Evolutionary conservation across 225 moss, liverwort and hornwort genomes (phyloP).

Genomic region (Pleurozium schreberi): DNA sequence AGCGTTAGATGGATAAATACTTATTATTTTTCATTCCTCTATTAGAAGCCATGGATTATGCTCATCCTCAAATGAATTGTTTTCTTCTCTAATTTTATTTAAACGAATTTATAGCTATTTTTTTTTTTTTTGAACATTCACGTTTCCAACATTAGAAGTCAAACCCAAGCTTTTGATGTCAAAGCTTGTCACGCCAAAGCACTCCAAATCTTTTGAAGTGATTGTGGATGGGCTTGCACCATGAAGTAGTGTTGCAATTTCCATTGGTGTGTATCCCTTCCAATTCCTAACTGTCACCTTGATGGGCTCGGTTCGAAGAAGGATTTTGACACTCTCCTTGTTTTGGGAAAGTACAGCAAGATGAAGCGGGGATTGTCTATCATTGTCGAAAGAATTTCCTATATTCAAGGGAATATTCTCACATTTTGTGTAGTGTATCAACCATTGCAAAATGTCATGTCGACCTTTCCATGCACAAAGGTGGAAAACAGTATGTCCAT

Average conservation of each 20-base stretch:
- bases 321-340: neutral
- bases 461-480: neutral
- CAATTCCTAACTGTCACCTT: no score
- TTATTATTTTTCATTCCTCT: no score
- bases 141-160: fast-evolving
- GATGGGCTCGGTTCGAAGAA: neutral
- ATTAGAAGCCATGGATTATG: no score
- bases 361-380: neutral
- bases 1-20: no score
- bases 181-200: neutral
- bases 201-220: neutral
- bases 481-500: neutral
- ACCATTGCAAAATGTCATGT: neutral
- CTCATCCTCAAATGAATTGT: no score
- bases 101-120: no score
- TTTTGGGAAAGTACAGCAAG: neutral
- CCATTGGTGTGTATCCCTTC: neutral
- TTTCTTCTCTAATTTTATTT: no score
- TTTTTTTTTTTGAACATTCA: fast-evolving
- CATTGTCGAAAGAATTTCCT: neutral
- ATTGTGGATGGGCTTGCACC: neutral
- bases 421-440: neutral
- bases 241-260: neutral
- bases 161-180: neutral
- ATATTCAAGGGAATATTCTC: neutral